Conservation (phyloP, 306 rosid species). For the Calophaca sinica region DNA sequence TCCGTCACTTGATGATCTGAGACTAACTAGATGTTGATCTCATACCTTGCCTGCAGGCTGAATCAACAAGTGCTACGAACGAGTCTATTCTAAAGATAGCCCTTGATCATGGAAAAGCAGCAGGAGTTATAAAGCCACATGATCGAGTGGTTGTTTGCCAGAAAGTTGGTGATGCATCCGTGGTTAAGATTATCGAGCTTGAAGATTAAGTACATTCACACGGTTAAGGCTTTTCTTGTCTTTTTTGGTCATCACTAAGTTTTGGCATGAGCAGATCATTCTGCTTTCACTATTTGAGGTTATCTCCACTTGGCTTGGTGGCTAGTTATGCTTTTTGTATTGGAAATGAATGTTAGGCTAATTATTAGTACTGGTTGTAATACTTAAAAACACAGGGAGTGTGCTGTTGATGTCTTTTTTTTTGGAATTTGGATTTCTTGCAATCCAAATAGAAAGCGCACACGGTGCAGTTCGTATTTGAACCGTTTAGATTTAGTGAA, state of each 20-base stretch:
- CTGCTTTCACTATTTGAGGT: slow-evolving; percentile 48
- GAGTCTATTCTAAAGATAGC: slow-evolving; percentile 95
- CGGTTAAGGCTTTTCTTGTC: slow-evolving; percentile 31
- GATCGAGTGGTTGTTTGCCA: slow-evolving; percentile 98
- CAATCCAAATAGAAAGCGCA: slow-evolving; percentile 19
- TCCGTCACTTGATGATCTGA: neutral
- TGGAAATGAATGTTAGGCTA: slow-evolving; percentile 45
- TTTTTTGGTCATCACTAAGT: slow-evolving; percentile 29
- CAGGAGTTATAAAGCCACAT: slow-evolving; percentile 88
- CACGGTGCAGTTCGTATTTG: neutral
- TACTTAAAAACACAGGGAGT: slow-evolving; percentile 35
- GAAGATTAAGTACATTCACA: slow-evolving; percentile 64
- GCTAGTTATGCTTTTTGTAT: slow-evolving; percentile 43
- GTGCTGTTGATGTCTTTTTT: slow-evolving; percentile 40
- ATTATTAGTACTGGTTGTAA: slow-evolving; percentile 20
- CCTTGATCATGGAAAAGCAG: slow-evolving; percentile 86
- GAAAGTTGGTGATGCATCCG: slow-evolving; percentile 93
- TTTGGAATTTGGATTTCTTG: slow-evolving; percentile 2
- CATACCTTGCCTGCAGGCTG: slow-evolving; percentile 70
- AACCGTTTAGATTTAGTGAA: neutral
- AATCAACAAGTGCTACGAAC: slow-evolving; percentile 79
- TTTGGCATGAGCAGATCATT: slow-evolving; percentile 47
- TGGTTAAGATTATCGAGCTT: slow-evolving; percentile 97
- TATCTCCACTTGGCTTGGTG: slow-evolving; percentile 49
- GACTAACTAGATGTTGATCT: slow-evolving; percentile 15